phyloP scores from a whole-genome alignment of 768 basidiomycete genomes.

The Dacryopinax spathularia region DNA sequence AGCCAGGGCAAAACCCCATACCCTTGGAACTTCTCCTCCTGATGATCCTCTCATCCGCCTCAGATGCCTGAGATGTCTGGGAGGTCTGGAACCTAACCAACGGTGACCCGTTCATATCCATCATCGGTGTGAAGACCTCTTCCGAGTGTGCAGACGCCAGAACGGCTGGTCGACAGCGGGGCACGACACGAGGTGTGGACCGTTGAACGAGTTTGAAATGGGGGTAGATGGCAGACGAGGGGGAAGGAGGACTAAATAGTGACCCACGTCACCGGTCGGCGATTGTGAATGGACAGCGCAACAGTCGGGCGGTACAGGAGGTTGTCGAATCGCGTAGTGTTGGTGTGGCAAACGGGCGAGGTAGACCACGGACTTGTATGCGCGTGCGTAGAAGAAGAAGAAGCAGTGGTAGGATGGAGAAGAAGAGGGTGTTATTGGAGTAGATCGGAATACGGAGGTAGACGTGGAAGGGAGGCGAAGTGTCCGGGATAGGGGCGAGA shows the following conservation, averaged over 20 bases:
- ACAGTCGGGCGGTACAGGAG: neutral
- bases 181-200: no score
- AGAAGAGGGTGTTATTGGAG: neutral
- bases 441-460: neutral
- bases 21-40: constrained; percentile 11
- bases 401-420: neutral
- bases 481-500: neutral
- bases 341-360: neutral
- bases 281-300: neutral
- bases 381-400: neutral
- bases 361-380: constrained; percentile 2
- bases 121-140: no score
- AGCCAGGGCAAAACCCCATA: neutral
- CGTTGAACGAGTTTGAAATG: no score
- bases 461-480: neutral
- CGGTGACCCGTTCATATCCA: neutral
- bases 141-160: no score
- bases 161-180: neutral
- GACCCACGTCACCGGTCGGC: neutral
- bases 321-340: neutral
- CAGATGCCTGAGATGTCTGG: neutral
- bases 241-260: constrained; percentile 5
- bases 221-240: neutral
- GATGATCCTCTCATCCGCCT: constrained; percentile 6
- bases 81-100: neutral